These are phyloP conservation scores for Pestalotiopsis sp. DNA, from an alignment of 2,329 filamentous ascomycete species.

Conservation along the genomic window DNA sequence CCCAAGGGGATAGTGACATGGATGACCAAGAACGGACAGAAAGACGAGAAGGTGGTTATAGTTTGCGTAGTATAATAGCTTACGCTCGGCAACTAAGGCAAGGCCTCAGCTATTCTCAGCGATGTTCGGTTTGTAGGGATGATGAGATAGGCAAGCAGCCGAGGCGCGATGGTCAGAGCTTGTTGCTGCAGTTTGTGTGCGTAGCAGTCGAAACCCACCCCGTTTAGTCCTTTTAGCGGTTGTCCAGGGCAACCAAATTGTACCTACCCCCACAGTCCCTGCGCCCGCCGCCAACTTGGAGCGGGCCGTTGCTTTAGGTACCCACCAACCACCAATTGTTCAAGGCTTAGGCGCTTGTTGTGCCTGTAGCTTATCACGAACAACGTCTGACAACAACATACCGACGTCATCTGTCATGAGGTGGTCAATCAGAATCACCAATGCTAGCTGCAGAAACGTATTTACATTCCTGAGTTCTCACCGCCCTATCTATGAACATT, in stretches of 20 bases:
- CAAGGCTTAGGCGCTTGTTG: no score
- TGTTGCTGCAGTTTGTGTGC: neutral
- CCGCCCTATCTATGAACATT: no score
- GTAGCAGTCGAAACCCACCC: neutral
- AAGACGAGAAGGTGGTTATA: neutral
- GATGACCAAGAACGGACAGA: neutral
- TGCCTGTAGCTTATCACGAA: no score
- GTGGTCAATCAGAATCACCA: no score
- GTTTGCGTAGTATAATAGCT: neutral
- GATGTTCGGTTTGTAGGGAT: neutral
- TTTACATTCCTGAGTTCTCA: no score
- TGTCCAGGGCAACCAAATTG: slow-evolving; percentile 1
- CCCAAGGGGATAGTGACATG: neutral
- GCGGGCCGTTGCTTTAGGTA: neutral
- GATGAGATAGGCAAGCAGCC: neutral
- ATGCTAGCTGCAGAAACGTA: no score
- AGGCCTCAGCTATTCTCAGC: neutral
- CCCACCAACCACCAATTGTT: neutral
- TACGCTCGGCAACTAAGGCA: neutral
- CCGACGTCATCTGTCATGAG: no score
- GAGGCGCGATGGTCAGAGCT: neutral
- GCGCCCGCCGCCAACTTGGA: neutral
- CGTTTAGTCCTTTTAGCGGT: neutral
- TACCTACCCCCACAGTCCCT: neutral
- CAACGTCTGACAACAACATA: no score